Evolutionary conservation across 331 rosid species (phyloP), one percentile per base, ranked within the genome.

Genomic region (Telfairia occidentalis): DNA sequence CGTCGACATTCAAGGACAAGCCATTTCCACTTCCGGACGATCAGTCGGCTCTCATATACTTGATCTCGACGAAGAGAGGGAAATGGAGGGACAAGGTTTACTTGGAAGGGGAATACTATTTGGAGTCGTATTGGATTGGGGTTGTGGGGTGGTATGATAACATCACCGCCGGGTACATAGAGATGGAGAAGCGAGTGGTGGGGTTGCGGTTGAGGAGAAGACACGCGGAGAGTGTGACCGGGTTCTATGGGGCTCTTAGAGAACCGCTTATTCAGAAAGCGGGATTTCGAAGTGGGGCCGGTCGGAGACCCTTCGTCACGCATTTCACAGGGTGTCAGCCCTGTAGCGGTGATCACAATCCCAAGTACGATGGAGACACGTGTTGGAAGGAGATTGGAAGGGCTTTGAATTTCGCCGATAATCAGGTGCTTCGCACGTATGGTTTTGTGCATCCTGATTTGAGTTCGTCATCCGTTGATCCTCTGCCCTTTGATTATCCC

Each of bases 381-480:
- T 73, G 76, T 45, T 73, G 76, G 76, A 38, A 73, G 4, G 64
- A 57, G 43, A 50, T 73, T 37, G 26, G 46, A 8, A 73, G 37
- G 61, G 76, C 76, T 10, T 72, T 72, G 63, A 72, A 72, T 72
- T 72, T 72, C 18, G 76, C 76, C 18, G 76, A 72, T 49, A 72
- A 72, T 72, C 76, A 73, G 46, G 76, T 73, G 76, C 76, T 73
- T 53, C 76, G 64, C 11, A 50, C 21, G 28, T 52, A 26, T n/a
- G 59, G 63, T 73, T 73, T 48, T 30, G 8, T 32, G 46, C 64
- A 73, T 46, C 64, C 8, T 3, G 50, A 50, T 34, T 16, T 73
- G 18, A 38, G 1, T 11, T 34, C 54, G 2, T 73, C 64, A 2
- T 21, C 63, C 7, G 30, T 73, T 4, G 9, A n/a, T 46, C n/a